Conservation (phyloP, 73 alveolate genomes). For the Paraurostyla sp. region DNA sequence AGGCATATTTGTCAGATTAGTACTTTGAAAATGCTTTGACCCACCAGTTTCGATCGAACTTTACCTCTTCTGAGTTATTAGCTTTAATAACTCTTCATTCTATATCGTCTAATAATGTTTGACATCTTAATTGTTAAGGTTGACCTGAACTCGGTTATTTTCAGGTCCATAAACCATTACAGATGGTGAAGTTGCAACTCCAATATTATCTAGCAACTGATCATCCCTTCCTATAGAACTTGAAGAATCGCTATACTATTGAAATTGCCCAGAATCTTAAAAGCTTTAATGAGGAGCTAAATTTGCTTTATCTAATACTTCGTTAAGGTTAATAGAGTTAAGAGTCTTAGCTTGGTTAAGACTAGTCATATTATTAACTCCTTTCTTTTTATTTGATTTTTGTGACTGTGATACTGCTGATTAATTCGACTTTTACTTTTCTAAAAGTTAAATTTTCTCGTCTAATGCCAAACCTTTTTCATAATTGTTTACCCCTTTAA, state of each 20-base stretch:
- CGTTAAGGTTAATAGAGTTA: too few relatives aligned
- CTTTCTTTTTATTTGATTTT: background rate
- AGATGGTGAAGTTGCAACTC: background rate
- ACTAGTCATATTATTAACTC: background rate
- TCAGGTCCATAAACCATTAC: background rate
- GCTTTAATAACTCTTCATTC: background rate
- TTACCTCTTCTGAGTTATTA: background rate
- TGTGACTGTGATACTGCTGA: background rate
- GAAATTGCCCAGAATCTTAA: too few relatives aligned
- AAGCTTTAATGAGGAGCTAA: too few relatives aligned
- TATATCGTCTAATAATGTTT: background rate
- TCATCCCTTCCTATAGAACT: background rate
- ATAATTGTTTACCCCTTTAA: background rate
- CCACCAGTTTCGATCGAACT: background rate
- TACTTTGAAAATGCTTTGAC: background rate
- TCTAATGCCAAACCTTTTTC: background rate
- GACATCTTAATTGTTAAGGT: background rate
- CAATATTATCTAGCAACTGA: background rate
- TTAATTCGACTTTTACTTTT: background rate
- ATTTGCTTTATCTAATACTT: too few relatives aligned
- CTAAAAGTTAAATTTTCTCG: background rate
- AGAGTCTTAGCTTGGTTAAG: background rate
- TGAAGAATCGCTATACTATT: too few relatives aligned
- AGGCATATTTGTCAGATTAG: background rate
- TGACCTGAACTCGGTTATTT: background rate